Base-by-base conservation (phyloP, 129 eudicot species). In the Flaveria ramosissima region DNA sequence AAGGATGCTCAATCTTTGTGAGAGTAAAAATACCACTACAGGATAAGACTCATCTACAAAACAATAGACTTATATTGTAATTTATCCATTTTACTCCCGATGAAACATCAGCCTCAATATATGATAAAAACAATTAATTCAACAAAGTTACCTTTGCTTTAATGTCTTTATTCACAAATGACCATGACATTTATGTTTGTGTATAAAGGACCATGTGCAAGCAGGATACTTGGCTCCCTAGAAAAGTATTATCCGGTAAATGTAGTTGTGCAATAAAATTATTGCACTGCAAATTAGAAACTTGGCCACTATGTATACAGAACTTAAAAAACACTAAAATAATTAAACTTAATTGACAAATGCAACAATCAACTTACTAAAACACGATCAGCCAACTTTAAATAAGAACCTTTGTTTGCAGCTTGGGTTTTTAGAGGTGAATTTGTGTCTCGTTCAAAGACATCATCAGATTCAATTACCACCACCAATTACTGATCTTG, bases 401-500 rank as follows among this genome's bases (percentile, higher is more conserved):
- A 27, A 26, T 60, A 62, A 62, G 8, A 24, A 27, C 68, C 42
- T 62, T 26, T 62, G 19, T 3, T 26, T 62, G 68, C 11, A 12
- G 24, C 24, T 23, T 23, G 24, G 24, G 24, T 23, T 0, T 23
- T 23, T 1, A 23, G 24, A 23, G 24, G 24, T 24, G 2, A 24
- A 24, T 2, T 24, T 2, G 27, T 24, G 27, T 24, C 1, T 24
- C 2, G 27, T 24, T 24, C 27, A 24, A 24, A 24, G 27, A 24
- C 27, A 24, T 24, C 27, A 24, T 24, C 27, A 24, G 27, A 24
- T 24, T 24, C 27, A 24, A 24, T 24, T 24, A 24, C 2, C 27
- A 24, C 27, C 27, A 1, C 27, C 2, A 1, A 24, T 89, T 50
- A 92, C 97, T 16, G 97, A 89, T 92, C 89, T 89, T 69, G 96